Percentiles rank a stretch among this genome's conserved stretches.
Evolutionary conservation across 805 yeast species (phyloP).

Genomic region (Lipomyces chichibuensis): DNA sequence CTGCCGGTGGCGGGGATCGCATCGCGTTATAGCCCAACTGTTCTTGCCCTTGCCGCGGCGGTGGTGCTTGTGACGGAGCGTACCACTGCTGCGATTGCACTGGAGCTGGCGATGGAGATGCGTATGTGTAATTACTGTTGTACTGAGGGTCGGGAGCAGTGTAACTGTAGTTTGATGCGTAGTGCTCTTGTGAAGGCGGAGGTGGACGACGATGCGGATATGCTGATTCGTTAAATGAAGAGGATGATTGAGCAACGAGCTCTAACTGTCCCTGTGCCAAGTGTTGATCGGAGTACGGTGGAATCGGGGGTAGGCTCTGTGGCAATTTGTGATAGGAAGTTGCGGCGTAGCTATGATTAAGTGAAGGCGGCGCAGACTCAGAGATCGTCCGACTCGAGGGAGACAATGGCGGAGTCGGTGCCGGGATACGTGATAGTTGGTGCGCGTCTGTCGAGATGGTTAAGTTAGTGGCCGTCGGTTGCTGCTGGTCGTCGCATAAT

Average conservation of each 20-base stretch:
- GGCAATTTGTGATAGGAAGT: neutral
- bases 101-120: constrained; percentile 1
- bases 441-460: neutral
- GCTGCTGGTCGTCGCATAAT: constrained; percentile 27
- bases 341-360: neutral
- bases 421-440: neutral
- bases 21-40: neutral
- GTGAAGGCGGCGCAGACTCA: neutral
- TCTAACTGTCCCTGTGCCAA: too few species aligned
- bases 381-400: neutral
- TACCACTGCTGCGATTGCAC: constrained; percentile 1
- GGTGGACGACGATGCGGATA: neutral
- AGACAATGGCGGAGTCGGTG: neutral
- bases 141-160: neutral
- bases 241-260: too few species aligned
- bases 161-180: neutral
- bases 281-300: neutral
- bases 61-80: neutral
- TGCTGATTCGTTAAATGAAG: neutral
- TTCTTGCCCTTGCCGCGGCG: neutral
- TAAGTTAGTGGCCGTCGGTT: too few species aligned
- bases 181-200: neutral
- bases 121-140: neutral
- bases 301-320: constrained; percentile 8
- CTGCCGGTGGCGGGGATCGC: neutral